Percentiles rank a stretch among this genome's conserved stretches.
Conservation (phyloP, 805 yeast species). For the Monosporozyma siamensis region DNA sequence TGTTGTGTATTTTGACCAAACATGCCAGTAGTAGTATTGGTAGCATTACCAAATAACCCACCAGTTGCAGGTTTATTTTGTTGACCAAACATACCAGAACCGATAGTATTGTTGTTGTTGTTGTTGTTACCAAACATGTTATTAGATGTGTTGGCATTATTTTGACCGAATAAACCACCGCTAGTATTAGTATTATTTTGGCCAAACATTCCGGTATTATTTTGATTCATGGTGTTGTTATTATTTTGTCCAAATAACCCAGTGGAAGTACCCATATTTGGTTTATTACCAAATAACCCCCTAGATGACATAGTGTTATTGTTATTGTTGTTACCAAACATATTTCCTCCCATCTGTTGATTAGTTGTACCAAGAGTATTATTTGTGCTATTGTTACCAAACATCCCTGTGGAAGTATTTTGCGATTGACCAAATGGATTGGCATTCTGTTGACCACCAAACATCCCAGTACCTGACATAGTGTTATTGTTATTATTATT, state of each 20-base stretch:
- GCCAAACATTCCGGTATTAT: conserved; percentile 5
- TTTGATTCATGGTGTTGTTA: conserved; percentile 2
- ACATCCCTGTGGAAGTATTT: conserved; percentile 13
- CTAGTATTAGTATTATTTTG: background rate
- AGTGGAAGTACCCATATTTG: conserved; percentile 5
- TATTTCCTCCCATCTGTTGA: conserved; percentile 16
- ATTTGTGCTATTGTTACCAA: conserved; percentile 23
- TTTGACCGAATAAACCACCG: conserved; percentile 30
- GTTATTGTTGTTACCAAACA: conserved; percentile 29
- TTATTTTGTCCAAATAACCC: conserved; percentile 28
- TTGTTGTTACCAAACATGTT: conserved; percentile 29
- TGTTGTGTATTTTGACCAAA: conserved; percentile 31
- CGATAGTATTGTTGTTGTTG: conserved; percentile 9
- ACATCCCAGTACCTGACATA: conserved; percentile 9
- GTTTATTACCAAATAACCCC: conserved; percentile 30
- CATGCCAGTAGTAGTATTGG: conserved; percentile 18
- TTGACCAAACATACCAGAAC: conserved; percentile 18
- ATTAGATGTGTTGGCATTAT: conserved; percentile 10
- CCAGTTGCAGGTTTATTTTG: conserved; percentile 7
- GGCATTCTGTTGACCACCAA: conserved; percentile 16
- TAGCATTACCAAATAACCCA: conserved; percentile 8
- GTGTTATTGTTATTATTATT: background rate
- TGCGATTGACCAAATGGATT: conserved; percentile 14
- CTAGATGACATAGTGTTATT: conserved; percentile 12
- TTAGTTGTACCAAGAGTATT: conserved; percentile 3